Percentiles rank a stretch among this genome's conserved stretches.
Conservation (phyloP, 495 filamentous ascomycete species). For the Haplographium delicatum region DNA sequence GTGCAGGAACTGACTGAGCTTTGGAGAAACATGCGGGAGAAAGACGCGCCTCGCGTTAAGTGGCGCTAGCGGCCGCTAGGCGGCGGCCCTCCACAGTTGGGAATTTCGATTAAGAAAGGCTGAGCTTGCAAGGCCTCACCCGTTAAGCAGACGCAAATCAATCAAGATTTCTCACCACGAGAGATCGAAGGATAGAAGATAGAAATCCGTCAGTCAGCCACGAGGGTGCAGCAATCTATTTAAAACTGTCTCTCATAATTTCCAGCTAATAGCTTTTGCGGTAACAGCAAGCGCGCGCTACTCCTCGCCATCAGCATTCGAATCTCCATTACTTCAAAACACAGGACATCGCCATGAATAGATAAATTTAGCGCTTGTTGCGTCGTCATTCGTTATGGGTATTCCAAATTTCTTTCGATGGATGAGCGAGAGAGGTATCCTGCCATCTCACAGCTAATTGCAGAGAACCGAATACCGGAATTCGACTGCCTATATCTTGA, state of each 20-base stretch:
- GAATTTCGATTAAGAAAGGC: too few relatives aligned
- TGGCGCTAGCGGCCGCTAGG: too few relatives aligned
- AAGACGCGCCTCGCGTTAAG: conserved; percentile 7
- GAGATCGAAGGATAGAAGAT: background rate
- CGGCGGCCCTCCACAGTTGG: too few relatives aligned
- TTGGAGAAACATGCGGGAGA: background rate
- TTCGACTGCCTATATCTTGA: conserved; percentile 98
- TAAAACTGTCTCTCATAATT: too few relatives aligned
- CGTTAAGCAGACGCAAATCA: conserved; percentile 13
- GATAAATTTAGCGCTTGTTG: conserved; percentile 7
- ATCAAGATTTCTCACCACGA: conserved; percentile 2
- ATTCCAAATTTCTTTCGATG: conserved; percentile 89
- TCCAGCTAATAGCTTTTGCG: too few relatives aligned
- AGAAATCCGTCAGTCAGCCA: too few relatives aligned
- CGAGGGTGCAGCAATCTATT: too few relatives aligned
- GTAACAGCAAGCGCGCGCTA: conserved; percentile 22
- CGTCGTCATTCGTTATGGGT: conserved; percentile 51
- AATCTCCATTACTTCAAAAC: background rate
- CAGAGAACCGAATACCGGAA: conserved; percentile 97
- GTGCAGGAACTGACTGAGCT: too few relatives aligned
- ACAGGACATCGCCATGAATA: conserved; percentile 10
- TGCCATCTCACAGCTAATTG: conserved; percentile 96
- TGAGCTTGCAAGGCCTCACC: background rate
- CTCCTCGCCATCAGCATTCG: conserved; percentile 8
- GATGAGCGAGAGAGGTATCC: conserved; percentile 99